A percentile compares a stretch with the other conserved stretches of the same genome.
Evolutionary conservation across 1,284 basidiomycete genomes (phyloP).

Genomic region (Rhizoctonia solani): DNA sequence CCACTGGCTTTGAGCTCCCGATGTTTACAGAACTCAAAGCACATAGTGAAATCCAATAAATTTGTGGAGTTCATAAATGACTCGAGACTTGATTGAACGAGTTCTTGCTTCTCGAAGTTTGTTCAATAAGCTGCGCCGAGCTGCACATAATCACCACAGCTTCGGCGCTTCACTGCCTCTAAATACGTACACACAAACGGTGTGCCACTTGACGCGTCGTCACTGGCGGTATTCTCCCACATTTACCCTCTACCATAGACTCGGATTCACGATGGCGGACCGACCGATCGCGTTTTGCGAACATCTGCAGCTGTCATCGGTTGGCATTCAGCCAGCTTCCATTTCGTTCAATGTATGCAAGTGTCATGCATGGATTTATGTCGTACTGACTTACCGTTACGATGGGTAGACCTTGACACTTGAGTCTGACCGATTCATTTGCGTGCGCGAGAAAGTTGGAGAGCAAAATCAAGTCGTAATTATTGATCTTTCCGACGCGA

Average conservation of each 20-base stretch:
- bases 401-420: slow-evolving; percentile 46
- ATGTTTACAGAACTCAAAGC: too few relatives aligned
- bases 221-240: slow-evolving; percentile 3
- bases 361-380: background rate
- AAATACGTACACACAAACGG: slow-evolving; percentile 17
- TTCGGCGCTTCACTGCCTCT: slow-evolving; percentile 25
- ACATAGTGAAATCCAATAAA: too few relatives aligned
- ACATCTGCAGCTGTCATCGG: slow-evolving; percentile 90
- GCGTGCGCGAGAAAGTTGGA: slow-evolving; percentile 85
- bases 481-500: slow-evolving; percentile 92
- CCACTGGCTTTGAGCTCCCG: too few relatives aligned
- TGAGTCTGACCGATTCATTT: slow-evolving; percentile 50
- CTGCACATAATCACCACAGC: background rate
- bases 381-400: background rate
- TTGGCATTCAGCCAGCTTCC: slow-evolving; percentile 94
- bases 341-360: slow-evolving; percentile 91
- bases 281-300: slow-evolving; percentile 80
- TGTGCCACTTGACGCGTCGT: slow-evolving; percentile 26
- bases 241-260: background rate
- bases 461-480: slow-evolving; percentile 97
- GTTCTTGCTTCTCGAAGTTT: too few relatives aligned
- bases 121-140: too few relatives aligned
- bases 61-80: too few relatives aligned
- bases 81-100: too few relatives aligned
- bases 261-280: slow-evolving; percentile 23